Evolutionary conservation across 2,329 filamentous ascomycete genomes (phyloP).

Genomic region (Teratosphaeriaceae sp.): DNA sequence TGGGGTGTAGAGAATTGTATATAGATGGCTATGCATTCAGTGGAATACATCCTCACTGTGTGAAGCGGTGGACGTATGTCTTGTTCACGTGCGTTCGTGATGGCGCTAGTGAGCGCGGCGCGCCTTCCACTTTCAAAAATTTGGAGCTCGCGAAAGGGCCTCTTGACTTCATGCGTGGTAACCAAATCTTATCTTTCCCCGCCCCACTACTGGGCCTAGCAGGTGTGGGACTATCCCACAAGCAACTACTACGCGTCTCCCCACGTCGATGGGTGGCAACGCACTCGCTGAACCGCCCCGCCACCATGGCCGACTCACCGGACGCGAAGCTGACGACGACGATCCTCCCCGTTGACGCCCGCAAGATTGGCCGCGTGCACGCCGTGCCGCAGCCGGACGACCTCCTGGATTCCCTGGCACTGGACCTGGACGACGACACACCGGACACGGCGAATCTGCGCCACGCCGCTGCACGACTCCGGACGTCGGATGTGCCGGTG

Average conservation of each 20-base stretch:
- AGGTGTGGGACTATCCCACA: too few species aligned
- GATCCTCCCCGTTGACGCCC: slow-evolving; percentile 35
- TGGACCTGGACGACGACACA: slow-evolving; percentile 28
- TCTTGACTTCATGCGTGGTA: background rate
- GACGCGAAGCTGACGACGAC: slow-evolving; percentile 20
- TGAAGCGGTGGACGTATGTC: too few species aligned
- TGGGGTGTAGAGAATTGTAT: background rate
- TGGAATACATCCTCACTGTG: background rate
- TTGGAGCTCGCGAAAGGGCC: background rate
- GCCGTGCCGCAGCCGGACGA: slow-evolving; percentile 23
- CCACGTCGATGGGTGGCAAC: too few species aligned
- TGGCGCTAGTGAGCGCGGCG: background rate
- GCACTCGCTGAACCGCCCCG: too few species aligned
- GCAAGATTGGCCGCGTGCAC: slow-evolving; percentile 32
- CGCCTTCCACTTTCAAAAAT: background rate
- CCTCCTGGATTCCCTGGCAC: slow-evolving; percentile 29
- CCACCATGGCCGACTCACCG: slow-evolving; percentile 1
- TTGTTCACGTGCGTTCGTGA: slow-evolving; percentile 1
- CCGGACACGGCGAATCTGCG: slow-evolving; percentile 48
- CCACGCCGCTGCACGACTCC: slow-evolving; percentile 61
- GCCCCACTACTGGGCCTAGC: too few species aligned
- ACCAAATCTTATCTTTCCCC: background rate
- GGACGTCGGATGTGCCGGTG: slow-evolving; percentile 64
- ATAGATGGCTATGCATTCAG: slow-evolving; percentile 1
- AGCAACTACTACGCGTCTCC: too few species aligned